Evolutionary conservation across 495 filamentous ascomycete genomes (phyloP).

Genomic region (Aspergillus affinis): DNA sequence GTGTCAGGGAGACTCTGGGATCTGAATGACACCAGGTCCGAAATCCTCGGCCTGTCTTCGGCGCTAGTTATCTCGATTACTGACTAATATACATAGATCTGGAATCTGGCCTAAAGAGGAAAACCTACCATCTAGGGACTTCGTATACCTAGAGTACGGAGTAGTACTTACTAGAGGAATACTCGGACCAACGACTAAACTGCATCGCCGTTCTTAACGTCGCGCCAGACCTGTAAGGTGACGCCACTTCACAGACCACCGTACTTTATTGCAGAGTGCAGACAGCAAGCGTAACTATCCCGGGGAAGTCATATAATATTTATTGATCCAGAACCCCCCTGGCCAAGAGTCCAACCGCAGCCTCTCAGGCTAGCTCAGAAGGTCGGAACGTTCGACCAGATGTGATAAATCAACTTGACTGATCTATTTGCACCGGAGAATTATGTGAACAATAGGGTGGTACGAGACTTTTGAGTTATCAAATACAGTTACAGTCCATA

Average conservation of each 20-base stretch:
- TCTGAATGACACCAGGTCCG: not conserved
- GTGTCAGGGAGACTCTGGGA: not conserved
- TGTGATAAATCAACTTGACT: not conserved
- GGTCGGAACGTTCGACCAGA: not conserved
- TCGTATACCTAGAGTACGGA: too few relatives aligned
- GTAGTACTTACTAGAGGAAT: too few relatives aligned
- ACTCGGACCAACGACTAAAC: too few relatives aligned
- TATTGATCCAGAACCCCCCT: not conserved
- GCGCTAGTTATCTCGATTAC: too few relatives aligned
- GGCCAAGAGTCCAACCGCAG: too few relatives aligned
- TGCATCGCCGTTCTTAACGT: not conserved
- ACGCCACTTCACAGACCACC: not conserved
- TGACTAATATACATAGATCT: too few relatives aligned
- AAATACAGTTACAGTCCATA: too few relatives aligned
- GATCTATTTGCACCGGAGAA: not conserved
- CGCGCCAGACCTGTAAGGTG: not conserved
- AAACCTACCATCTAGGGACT: too few relatives aligned
- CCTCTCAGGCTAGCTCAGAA: not conserved
- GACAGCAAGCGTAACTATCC: not conserved
- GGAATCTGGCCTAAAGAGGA: too few relatives aligned
- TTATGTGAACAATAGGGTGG: too few relatives aligned
- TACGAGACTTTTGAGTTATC: too few relatives aligned
- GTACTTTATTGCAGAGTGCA: not conserved
- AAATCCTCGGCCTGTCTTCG: too few relatives aligned
- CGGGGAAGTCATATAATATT: not conserved